These are phyloP conservation scores for Melanogaster broomeanus DNA, from an alignment of 768 basidiomycete genomes.

Conservation along the genomic window DNA sequence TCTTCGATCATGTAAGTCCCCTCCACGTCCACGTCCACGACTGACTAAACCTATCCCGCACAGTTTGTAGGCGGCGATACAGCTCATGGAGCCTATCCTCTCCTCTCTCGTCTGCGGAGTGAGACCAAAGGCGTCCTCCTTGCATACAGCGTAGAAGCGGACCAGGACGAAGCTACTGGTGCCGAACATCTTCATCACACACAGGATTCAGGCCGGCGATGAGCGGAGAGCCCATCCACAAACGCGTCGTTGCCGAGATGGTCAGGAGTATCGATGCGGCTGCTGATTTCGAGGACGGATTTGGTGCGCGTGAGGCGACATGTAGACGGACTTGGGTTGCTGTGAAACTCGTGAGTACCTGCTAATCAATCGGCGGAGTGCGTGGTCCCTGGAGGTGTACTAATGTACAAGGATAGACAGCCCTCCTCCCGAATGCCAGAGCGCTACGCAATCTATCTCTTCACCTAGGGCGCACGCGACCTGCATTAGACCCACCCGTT, in stretches of 20 bases:
- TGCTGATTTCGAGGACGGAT: slow-evolving; percentile 73
- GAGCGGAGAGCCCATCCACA: slow-evolving; percentile 44
- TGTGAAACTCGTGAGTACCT: slow-evolving; percentile 67
- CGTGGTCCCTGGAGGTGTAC: neutral
- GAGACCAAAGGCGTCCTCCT: slow-evolving; percentile 77
- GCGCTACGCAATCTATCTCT: slow-evolving; percentile 64
- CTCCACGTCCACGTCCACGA: neutral
- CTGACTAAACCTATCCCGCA: neutral
- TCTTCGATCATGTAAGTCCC: slow-evolving; percentile 74
- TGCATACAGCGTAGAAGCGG: slow-evolving; percentile 85
- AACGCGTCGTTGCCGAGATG: slow-evolving; percentile 74
- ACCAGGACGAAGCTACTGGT: slow-evolving; percentile 53
- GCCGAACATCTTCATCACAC: neutral
- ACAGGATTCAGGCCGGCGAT: slow-evolving; percentile 1
- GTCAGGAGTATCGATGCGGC: slow-evolving; percentile 74
- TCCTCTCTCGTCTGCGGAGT: slow-evolving; percentile 60
- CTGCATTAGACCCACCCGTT: slow-evolving; percentile 34
- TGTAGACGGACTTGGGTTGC: slow-evolving; percentile 80
- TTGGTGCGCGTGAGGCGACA: slow-evolving; percentile 19
- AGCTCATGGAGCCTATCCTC: slow-evolving; percentile 63
- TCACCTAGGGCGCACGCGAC: slow-evolving; percentile 49
- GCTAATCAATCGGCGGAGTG: neutral
- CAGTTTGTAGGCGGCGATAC: slow-evolving; percentile 92
- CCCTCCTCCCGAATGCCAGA: slow-evolving; percentile 63
- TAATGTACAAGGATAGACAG: slow-evolving; percentile 47